These are phyloP conservation scores for Boletus sp. DNA, from an alignment of 768 basidiomycete species.

Conservation along the genomic window DNA sequence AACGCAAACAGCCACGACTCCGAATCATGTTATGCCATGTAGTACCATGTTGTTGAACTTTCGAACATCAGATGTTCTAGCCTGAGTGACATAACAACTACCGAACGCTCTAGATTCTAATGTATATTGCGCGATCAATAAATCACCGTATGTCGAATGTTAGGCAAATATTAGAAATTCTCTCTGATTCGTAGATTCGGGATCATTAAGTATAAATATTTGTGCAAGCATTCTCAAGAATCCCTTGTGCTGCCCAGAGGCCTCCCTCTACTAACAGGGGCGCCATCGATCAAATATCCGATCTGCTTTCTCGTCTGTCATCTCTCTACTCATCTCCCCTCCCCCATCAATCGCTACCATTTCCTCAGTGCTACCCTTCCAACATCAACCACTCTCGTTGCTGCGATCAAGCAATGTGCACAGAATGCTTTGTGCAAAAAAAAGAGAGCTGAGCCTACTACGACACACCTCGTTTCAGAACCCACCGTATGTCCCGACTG, in stretches of 20 bases:
- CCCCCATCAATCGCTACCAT: constrained; percentile 21
- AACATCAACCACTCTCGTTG: constrained; percentile 98
- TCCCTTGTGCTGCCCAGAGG: constrained; percentile 63
- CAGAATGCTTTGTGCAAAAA: constrained; percentile 99
- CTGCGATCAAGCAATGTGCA: constrained; percentile 98
- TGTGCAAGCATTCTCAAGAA: constrained; percentile 63
- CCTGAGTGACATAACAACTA: no score
- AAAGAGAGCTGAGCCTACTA: constrained; percentile 93
- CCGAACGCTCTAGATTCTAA: no score
- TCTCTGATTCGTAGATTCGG: no score
- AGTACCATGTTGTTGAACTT: no score
- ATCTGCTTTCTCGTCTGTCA: constrained; percentile 91
- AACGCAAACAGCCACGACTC: no score
- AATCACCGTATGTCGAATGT: no score
- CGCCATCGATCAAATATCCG: constrained; percentile 92
- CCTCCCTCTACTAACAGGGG: constrained; percentile 78
- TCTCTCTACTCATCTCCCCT: constrained; percentile 16
- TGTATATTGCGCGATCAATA: no score
- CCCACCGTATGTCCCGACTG: constrained; percentile 97
- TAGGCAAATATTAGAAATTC: no score
- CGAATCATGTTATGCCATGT: no score
- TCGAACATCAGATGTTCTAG: no score
- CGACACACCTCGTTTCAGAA: constrained; percentile 94
- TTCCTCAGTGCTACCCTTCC: constrained; percentile 85
- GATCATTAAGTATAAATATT: no score